phyloP scores from a whole-genome alignment of 176 grass and related monocot genomes.

The Eragrostis nindensis region DNA sequence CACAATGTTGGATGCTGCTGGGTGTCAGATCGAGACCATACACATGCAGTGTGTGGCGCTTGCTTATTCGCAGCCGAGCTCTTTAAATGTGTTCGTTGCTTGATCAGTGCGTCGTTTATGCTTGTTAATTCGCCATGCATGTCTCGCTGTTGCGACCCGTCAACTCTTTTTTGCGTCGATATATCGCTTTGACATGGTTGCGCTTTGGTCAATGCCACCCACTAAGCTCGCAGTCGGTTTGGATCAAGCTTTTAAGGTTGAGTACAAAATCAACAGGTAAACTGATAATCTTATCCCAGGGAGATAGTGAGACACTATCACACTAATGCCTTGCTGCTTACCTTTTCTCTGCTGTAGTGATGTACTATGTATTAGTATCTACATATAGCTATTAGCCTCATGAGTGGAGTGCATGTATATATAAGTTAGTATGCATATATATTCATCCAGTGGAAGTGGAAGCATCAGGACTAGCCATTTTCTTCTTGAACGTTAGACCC shows the following conservation, averaged over 20 bases:
- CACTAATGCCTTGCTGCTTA: conserved; percentile 19
- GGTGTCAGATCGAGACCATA: too few species aligned
- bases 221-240: conserved; percentile 36
- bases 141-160: not conserved
- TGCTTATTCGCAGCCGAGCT: not conserved
- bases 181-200: not conserved
- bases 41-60: not conserved
- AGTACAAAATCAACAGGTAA: not conserved
- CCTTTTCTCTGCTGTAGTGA: not conserved
- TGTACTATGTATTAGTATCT: not conserved
- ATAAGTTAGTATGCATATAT: too few species aligned
- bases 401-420: too few species aligned
- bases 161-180: not conserved
- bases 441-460: conserved; percentile 20
- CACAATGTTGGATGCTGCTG: not conserved
- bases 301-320: conserved; percentile 1
- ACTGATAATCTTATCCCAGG: conserved; percentile 26
- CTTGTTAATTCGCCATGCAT: not conserved
- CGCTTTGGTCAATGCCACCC: conserved; percentile 45
- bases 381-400: too few species aligned
- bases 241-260: conserved; percentile 34
- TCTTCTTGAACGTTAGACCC: not conserved
- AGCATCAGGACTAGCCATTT: conserved; percentile 10
- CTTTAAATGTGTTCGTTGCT: conserved; percentile 17
- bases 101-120: not conserved